Evolutionary conservation across 2,329 filamentous ascomycete genomes (phyloP), one percentile per base, ranked within the genome.

Genomic region (Stemphylium vesicarium): DNA sequence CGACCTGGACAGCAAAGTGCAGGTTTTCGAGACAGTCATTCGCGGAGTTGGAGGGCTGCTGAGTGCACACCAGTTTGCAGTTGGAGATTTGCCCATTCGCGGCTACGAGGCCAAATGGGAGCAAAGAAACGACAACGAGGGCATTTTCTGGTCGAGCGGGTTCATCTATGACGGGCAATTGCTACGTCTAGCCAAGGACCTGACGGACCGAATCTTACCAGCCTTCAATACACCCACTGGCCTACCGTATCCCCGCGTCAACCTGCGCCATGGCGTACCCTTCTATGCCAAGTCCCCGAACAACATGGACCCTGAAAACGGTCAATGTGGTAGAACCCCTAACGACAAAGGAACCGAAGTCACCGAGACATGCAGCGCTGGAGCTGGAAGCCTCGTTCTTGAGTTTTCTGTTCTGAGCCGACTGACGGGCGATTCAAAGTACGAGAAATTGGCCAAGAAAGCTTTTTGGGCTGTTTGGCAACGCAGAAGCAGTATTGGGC

Each of bases 381-480:
- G 95, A 38, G 95, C 95, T n/a, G 95, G 93, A 49, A 98, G 93
- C 73, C 81, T 99, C 22, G 91, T 97, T 2, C 83, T 99, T 1
- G 95, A 99, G 72, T 96, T 98, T 64, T 91, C 92, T 0, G 91
- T 93, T 0, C 81, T 99, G 41, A 97, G 92, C 69, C 86, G 95
- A 20, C 81, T 99, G 41, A 96, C 92, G 0, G 92, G 91, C 10
- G 91, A 98, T 71, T 79, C 83, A 9, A 86, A 90, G n/a, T 99
- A 96, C 67, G 95, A 99, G 75, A 86, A 90, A 68, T 83, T 91
- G 13, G 94, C 91, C 0, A 98, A 98, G 75, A 83, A 90, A 52
- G 94, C 95, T 0, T 99, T 99, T 69, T 97, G 94, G 92, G 90
- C 93, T 20, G 91, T 99, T n/a, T 99, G 95, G 95, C 82, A 88